Evolutionary conservation across 2,329 filamentous ascomycete genomes (phyloP), one percentile per base, ranked within the genome.

Genomic region (Pseudogymnoascus sp.): DNA sequence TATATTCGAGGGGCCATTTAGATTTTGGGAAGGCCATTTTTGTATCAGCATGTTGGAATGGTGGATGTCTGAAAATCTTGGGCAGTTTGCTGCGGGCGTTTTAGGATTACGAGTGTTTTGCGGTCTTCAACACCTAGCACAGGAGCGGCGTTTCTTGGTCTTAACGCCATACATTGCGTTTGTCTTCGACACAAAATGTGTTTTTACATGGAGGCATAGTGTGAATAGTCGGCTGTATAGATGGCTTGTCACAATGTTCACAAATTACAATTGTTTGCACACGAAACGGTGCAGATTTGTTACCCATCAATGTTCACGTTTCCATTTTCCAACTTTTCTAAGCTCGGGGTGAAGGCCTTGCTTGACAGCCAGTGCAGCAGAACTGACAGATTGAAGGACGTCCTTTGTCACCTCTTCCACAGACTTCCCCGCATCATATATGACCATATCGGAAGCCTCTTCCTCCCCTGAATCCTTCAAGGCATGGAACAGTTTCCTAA

Each of bases 401-500:
- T 77, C 77, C 62, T 80, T 79, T 5, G 78, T 78, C 5, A 87
- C 82, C 63, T 81, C 83, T 58, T 85, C 83, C 1, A 84, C 77
- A 1, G 74, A 78, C 1, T 76, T 72, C 0, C 81, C 79, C 1
- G 83, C 83, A 69, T 84, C 79, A 8, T 83, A 75, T 4, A 85
- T 79, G 40, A 78, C 74, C 45, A 84, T 73, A 63, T 83, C 80
- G 72, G 82, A 78, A 67, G 79, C 78, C 69, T 80, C 78, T 71
- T 82, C 78, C 62, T 70, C 72, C 65, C 80, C 80, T 66, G 71
- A 65, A 39, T 74, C 68, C 59, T 74, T 78, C 63, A 87, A 69
- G 0, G 76, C 79, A 76, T 80, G 81, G 73, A 96, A 97, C 59
- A 95, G 73, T 65, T 86, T 82, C 18, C 90, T 78, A 12, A 97